These are phyloP conservation scores for Sporobolomyces pararoseus DNA, from an alignment of 768 basidiomycete species.

Conservation along the genomic window DNA sequence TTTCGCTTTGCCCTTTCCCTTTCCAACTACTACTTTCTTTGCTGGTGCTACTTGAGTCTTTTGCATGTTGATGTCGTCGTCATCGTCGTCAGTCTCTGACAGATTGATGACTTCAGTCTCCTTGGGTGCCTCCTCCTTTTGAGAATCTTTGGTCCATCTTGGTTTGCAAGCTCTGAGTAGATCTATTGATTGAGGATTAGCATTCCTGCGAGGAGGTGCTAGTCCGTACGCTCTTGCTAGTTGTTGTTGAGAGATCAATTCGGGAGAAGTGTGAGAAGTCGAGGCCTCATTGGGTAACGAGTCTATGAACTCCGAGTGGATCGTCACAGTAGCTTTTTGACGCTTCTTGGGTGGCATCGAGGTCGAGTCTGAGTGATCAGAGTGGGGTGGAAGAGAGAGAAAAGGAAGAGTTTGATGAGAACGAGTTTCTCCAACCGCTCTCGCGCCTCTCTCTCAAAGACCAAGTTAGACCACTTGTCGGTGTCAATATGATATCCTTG, in stretches of 20 bases:
- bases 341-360: slow-evolving; percentile 22
- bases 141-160: slow-evolving; percentile 7
- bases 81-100: slow-evolving; percentile 8
- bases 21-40: background rate
- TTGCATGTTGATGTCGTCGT: background rate
- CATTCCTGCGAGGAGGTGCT: background rate
- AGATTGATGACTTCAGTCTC: slow-evolving; percentile 10
- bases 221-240: slow-evolving; percentile 31
- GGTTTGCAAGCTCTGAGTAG: slow-evolving; percentile 2
- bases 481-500: background rate
- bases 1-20: slow-evolving; percentile 30
- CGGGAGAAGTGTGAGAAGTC: background rate
- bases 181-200: background rate
- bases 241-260: slow-evolving; percentile 1
- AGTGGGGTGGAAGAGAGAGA: background rate
- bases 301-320: slow-evolving; percentile 11
- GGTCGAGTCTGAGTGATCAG: background rate
- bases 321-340: background rate
- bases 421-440: background rate
- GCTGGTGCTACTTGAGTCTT: background rate
- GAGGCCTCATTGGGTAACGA: background rate
- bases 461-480: background rate
- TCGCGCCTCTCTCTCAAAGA: background rate
- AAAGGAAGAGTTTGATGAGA: background rate
- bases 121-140: background rate